phyloP scores from a whole-genome alignment of 495 filamentous ascomycete species.

The Melanomma pulvis-pyrius region DNA sequence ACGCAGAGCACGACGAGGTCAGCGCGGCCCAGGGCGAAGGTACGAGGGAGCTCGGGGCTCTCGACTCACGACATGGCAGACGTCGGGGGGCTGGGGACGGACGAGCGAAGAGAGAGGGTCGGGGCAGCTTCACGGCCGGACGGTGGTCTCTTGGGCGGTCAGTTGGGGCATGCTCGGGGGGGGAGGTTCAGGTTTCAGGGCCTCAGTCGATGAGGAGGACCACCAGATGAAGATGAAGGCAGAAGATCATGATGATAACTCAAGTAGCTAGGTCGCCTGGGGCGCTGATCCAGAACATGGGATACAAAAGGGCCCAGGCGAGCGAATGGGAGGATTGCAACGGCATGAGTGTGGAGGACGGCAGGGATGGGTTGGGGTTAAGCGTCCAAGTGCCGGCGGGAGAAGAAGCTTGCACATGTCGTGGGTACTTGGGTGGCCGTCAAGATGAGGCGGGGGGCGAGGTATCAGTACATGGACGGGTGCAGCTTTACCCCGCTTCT shows the following conservation, averaged over 20 bases:
- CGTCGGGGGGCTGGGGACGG: too few relatives aligned
- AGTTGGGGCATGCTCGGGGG: slow-evolving; percentile 28
- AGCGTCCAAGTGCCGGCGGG: slow-evolving; percentile 30
- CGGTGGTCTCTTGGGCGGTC: slow-evolving; percentile 1
- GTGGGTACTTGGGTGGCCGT: slow-evolving; percentile 3
- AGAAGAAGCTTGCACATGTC: slow-evolving; percentile 11
- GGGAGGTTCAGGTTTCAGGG: slow-evolving; percentile 31
- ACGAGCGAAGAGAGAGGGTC: background rate
- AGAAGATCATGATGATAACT: slow-evolving; percentile 42
- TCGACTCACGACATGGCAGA: slow-evolving; percentile 40
- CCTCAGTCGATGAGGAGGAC: slow-evolving; percentile 24
- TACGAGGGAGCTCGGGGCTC: background rate
- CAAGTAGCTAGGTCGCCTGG: slow-evolving; percentile 39
- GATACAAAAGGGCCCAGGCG: slow-evolving; percentile 37
- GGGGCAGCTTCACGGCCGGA: slow-evolving; percentile 27
- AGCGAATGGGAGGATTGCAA: slow-evolving; percentile 35
- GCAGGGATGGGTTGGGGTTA: slow-evolving; percentile 31
- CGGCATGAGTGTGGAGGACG: slow-evolving; percentile 24
- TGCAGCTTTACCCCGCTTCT: too few relatives aligned
- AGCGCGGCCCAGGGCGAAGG: slow-evolving; percentile 22
- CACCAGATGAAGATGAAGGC: slow-evolving; percentile 31
- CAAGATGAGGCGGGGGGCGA: background rate
- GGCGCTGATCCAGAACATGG: slow-evolving; percentile 41
- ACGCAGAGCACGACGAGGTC: slow-evolving; percentile 34
- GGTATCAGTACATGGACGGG: slow-evolving; percentile 27